Evolutionary conservation across 345 rosid species (phyloP).

Genomic region (Ceriops tagal): DNA sequence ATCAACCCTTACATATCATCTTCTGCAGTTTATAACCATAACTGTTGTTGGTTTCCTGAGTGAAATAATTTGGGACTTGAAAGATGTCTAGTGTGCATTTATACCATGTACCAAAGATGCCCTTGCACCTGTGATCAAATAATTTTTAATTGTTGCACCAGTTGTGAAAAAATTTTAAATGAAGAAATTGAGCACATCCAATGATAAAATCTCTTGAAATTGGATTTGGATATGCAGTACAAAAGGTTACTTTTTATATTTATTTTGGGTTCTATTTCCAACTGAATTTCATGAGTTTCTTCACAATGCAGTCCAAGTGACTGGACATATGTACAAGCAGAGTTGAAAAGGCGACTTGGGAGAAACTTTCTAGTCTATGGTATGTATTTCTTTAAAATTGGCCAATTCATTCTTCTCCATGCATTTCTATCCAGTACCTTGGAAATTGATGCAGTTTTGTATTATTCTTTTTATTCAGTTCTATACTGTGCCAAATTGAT

Average conservation of each 20-base stretch:
- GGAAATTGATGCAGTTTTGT: background rate
- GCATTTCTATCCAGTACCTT: background rate
- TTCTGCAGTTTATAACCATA: too few species aligned
- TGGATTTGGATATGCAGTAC: background rate
- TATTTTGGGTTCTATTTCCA: background rate
- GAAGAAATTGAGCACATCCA: background rate
- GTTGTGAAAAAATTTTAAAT: background rate
- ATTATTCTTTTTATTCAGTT: background rate
- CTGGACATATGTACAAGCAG: conserved; percentile 93
- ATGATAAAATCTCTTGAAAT: background rate
- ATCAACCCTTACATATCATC: too few species aligned
- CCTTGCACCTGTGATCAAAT: background rate
- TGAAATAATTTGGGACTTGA: too few species aligned
- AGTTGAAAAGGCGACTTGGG: conserved; percentile 86
- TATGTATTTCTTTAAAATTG: conserved; percentile 21
- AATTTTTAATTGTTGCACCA: background rate
- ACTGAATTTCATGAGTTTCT: conserved; percentile 16
- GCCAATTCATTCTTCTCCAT: background rate
- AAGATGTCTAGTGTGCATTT: too few species aligned
- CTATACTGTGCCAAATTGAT: background rate
- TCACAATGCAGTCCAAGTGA: conserved; percentile 77
- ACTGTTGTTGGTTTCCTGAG: too few species aligned
- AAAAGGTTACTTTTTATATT: background rate
- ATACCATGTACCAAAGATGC: background rate
- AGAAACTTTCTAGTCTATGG: conserved; percentile 80